Base-by-base conservation (phyloP, 2,329 filamentous ascomycete genomes). In the Paracamarosporium sp. region DNA sequence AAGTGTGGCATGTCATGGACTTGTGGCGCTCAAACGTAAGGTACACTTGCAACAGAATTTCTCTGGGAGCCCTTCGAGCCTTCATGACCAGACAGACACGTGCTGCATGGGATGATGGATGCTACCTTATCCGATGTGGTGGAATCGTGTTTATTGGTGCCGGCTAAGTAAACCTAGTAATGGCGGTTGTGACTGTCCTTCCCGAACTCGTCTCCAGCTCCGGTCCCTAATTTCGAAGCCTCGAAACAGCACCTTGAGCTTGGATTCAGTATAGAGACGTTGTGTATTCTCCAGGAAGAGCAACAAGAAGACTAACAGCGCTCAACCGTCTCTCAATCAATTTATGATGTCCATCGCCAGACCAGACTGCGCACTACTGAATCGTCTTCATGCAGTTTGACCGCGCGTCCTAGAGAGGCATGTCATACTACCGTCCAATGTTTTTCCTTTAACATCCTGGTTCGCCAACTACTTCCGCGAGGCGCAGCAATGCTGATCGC, bases 401-500 rank as follows among this genome's bases (percentile, higher is more conserved):
- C 45, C 45, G 20, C 45, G 45, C 45, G 30, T 48, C 45, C 11
- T 15, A 20, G 20, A 27, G 30, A 22, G 40, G 40, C 27, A 43
- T 25, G 20, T 7, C n/a, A n/a, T 11, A 7, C 20, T 28, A 17
- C 12, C 12, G 25, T 11, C 45, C 45, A 48, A 48, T 30, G 24
- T 27, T 13, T 28, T 4, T 3, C 9, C 25, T 4, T 15, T 25
- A 17, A 15, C 15, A n/a, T 45, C 9, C 5, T 30, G 24, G 41
- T 45, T 35, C 30, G 47, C 47, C n/a, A 50, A 50, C 1, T 11
- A 9, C 15, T 20, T 20, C 20, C 30, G 15, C 47, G 33, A 50
- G 47, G 47, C 47, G 47, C 47, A 50, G 47, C 47, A 50, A 22
- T 50, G 33, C 17, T 28, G 20, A 40, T 50, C 46, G 22, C 22